These are phyloP conservation scores for Malassezia restricta DNA, from an alignment of 1,284 basidiomycete species.

Conservation along the genomic window DNA sequence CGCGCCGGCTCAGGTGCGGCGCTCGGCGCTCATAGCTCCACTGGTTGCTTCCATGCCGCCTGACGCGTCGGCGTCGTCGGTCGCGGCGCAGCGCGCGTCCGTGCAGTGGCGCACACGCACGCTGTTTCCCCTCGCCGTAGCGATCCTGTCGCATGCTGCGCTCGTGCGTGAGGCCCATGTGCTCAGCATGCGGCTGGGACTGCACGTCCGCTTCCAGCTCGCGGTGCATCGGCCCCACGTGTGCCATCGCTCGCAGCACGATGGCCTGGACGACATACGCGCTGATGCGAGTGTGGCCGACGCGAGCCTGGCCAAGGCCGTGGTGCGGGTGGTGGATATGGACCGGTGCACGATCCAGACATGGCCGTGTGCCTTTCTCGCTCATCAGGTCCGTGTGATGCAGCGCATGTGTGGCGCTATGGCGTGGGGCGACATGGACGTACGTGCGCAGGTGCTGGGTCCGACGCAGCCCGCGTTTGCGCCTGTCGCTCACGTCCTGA, in stretches of 20 bases:
- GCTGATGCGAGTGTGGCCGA: background rate
- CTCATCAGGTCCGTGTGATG: background rate
- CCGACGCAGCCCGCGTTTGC: background rate
- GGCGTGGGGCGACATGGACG: background rate
- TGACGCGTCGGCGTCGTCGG: background rate
- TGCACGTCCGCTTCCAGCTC: slow-evolving; percentile 82
- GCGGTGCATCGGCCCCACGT: slow-evolving; percentile 50
- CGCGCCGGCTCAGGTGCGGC: no score
- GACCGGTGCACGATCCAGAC: background rate
- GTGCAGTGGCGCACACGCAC: slow-evolving; percentile 56
- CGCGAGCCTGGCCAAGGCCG: background rate
- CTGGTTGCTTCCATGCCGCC: background rate
- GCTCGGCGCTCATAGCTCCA: background rate
- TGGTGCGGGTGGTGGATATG: slow-evolving; percentile 6
- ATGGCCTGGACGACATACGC: background rate
- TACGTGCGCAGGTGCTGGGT: background rate
- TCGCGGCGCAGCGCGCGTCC: background rate
- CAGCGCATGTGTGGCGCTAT: background rate
- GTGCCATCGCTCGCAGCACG: background rate
- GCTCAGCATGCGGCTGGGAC: slow-evolving; percentile 52
- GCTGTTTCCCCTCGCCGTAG: slow-evolving; percentile 64
- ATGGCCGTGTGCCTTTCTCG: background rate
- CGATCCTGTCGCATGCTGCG: slow-evolving; percentile 70
- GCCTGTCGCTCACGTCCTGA: background rate
- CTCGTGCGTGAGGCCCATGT: slow-evolving; percentile 82